phyloP scores from a whole-genome alignment of 768 basidiomycete species.

The Suillus ampliporus region DNA sequence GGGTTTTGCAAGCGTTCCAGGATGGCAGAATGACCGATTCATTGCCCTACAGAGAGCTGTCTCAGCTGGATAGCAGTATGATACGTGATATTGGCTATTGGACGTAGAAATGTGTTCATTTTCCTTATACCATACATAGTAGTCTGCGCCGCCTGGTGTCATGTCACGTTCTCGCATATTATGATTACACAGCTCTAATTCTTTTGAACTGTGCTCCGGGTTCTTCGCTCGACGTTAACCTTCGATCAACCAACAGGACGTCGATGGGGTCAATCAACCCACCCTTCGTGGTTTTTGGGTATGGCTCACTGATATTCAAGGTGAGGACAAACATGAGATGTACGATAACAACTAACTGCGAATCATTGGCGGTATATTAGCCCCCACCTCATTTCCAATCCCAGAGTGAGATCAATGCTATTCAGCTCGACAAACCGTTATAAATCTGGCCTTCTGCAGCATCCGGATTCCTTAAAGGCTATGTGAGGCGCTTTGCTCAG shows the following conservation, averaged over 20 bases:
- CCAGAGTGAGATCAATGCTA: constrained; percentile 52
- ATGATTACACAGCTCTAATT: not conserved
- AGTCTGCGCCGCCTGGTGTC: not conserved
- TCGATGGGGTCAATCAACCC: constrained; percentile 9
- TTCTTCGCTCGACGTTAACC: no score
- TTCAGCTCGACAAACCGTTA: not conserved
- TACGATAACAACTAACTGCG: not conserved
- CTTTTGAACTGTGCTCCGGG: not conserved
- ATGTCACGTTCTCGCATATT: not conserved
- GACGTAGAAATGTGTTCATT: not conserved
- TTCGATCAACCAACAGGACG: not conserved
- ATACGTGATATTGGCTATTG: not conserved
- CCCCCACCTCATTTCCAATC: constrained; percentile 81
- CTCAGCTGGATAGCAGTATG: not conserved
- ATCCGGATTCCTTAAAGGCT: constrained; percentile 88
- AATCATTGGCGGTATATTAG: constrained; percentile 42
- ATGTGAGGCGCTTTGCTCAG: constrained; percentile 90
- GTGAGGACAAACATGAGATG: constrained; percentile 41
- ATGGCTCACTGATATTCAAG: constrained; percentile 94
- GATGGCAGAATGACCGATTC: not conserved
- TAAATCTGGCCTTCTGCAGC: constrained; percentile 42
- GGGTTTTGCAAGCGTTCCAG: no score
- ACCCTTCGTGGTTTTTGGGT: constrained; percentile 84
- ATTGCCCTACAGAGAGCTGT: not conserved
- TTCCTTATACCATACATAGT: constrained; percentile 1